Evolutionary conservation across 2,329 filamentous ascomycete species (phyloP).

Genomic region (Fusarium odoratissimum): DNA sequence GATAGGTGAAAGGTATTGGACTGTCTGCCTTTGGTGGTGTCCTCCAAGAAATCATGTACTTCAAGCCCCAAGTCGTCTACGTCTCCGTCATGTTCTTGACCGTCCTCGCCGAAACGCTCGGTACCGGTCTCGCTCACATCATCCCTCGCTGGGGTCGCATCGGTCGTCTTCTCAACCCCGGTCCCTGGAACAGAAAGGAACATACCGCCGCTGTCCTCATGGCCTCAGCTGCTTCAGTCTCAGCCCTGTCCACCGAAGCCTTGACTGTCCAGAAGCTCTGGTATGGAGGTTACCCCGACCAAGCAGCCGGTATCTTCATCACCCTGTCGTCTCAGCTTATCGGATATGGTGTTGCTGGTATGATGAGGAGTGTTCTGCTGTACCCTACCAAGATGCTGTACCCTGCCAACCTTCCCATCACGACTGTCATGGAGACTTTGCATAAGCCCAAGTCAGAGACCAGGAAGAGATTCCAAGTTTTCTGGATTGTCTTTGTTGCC

Average conservation of each 20-base stretch:
- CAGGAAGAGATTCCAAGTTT: slow-evolving; percentile 54
- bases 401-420: slow-evolving; percentile 46
- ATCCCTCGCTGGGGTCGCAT: slow-evolving; percentile 27
- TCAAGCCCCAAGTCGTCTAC: slow-evolving; percentile 39
- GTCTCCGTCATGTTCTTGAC: slow-evolving; percentile 43
- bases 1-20: slow-evolving; percentile 25
- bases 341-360: slow-evolving; percentile 61
- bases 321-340: slow-evolving; percentile 61
- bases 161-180: slow-evolving; percentile 32
- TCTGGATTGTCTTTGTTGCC: slow-evolving; percentile 53
- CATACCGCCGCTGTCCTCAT: slow-evolving; percentile 55
- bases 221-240: slow-evolving; percentile 55
- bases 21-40: slow-evolving; percentile 39
- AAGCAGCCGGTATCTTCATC: slow-evolving; percentile 56
- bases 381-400: slow-evolving; percentile 59
- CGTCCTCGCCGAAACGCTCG: slow-evolving; percentile 34
- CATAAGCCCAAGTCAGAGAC: slow-evolving; percentile 48
- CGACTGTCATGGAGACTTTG: slow-evolving; percentile 46
- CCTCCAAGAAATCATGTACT: slow-evolving; percentile 42
- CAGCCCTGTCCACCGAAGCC: slow-evolving; percentile 49
- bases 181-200: slow-evolving; percentile 45
- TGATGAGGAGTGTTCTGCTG: slow-evolving; percentile 58
- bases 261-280: slow-evolving; percentile 60
- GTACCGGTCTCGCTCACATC: slow-evolving; percentile 5
- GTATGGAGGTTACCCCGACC: slow-evolving; percentile 55